Evolutionary conservation across 768 basidiomycete species (phyloP), one percentile per base, ranked within the genome.

Genomic region (Calvatia gigantea): DNA sequence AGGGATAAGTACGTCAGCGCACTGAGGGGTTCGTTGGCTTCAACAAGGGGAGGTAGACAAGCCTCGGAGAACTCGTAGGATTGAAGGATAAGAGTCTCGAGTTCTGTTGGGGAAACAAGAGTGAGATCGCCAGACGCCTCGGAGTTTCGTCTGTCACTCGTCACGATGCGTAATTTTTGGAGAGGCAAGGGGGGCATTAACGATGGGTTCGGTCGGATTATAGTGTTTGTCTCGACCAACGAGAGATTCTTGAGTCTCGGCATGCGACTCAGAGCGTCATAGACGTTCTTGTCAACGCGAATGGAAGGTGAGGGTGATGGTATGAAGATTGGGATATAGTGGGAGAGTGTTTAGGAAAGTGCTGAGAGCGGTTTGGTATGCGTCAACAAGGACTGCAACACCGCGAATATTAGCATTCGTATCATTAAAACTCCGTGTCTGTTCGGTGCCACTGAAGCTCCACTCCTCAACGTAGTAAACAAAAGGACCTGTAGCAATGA

Each of bases 401-500:
- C 54, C 54, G 6, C 54, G 54, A 21, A 55, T 46, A 35, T 55
- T 55, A 28, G 54, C 54, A 17, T 55, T 55, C 8, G 54, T 55
- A 23, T 55, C 54, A 28, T 47, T 46, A 7, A 55, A 28, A 19
- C 27, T 47, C 27, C 54, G 44, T 29, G 54, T 46, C 5, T 55
- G 44, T 21, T 55, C 54, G 35, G 48, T 55, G 12, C 54, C 54
- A 17, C 54, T 55, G 17, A 55, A 55, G 27, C 54, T 55, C 54
- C 54, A 55, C 23, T 55, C 54, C n/a, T 55, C 54, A 21, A 55
- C 54, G 32, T 55, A 47, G 31, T 38, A 38, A 15, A 55, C 45
- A 35, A 55, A 55, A 37, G 44, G 15, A 1, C 54, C 45, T 19
- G 54, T 55, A 11, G 54, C 35, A 7, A 55, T 45, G n/a, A 41